phyloP scores from a whole-genome alignment of 345 rosid genomes.

The Noccaea bulbosa region DNA sequence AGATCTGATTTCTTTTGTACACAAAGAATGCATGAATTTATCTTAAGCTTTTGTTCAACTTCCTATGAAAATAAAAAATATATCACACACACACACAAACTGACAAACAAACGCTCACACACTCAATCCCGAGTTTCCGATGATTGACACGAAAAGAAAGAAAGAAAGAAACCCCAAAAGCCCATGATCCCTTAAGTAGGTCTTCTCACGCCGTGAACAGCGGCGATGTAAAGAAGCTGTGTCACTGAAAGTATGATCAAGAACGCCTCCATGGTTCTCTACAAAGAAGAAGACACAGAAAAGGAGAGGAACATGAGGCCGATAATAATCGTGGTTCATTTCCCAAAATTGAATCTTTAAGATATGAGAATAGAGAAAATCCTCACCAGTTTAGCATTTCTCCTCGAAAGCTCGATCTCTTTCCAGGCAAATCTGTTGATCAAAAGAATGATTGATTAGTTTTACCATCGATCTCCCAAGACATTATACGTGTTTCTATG shows the following conservation, averaged over 20 bases:
- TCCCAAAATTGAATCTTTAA: background rate
- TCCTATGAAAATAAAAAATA: constrained; percentile 16
- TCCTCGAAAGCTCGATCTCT: constrained; percentile 70
- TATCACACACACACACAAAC: constrained; percentile 25
- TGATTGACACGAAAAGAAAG: constrained; percentile 20
- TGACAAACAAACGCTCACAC: constrained; percentile 19
- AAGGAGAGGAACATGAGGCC: background rate
- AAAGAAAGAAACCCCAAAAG: constrained; percentile 6
- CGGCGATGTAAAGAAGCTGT: constrained; percentile 80
- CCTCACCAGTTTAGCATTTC: constrained; percentile 84
- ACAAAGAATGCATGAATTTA: constrained; percentile 43
- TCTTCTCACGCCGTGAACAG: constrained; percentile 59
- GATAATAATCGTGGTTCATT: background rate
- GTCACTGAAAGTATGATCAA: constrained; percentile 83
- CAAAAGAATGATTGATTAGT: constrained; percentile 25
- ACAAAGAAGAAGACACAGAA: constrained; percentile 40
- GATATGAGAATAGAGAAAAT: constrained; percentile 3
- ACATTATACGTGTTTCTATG: background rate
- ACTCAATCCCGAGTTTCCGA: constrained; percentile 31
- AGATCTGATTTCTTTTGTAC: constrained; percentile 32
- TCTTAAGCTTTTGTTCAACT: constrained; percentile 26
- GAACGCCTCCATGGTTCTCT: constrained; percentile 99
- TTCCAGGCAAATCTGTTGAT: constrained; percentile 80
- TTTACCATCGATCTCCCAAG: background rate
- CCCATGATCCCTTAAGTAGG: constrained; percentile 29